phyloP scores from a whole-genome alignment of 2,329 filamentous ascomycete species.

The Neurospora sp. region DNA sequence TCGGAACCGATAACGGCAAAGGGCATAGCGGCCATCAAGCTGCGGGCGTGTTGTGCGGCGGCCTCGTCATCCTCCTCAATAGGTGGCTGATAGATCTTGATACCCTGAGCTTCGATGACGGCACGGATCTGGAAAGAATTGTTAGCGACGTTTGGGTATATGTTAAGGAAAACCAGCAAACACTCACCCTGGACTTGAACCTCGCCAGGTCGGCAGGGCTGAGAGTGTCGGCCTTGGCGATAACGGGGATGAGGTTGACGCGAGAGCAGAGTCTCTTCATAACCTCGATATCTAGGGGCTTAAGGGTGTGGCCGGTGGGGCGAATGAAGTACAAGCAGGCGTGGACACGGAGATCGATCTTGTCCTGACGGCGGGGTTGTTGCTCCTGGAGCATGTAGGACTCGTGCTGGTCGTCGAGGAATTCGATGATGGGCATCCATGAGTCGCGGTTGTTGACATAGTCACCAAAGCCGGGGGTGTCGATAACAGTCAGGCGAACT shows the following conservation, averaged over 20 bases:
- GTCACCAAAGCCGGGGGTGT: constrained; percentile 97
- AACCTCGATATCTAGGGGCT: constrained; percentile 97
- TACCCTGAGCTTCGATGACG: constrained; percentile 95
- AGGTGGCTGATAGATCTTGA: constrained; percentile 98
- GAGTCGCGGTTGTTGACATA: constrained; percentile 99
- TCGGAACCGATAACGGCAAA: constrained; percentile 98
- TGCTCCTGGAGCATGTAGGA: constrained; percentile 99
- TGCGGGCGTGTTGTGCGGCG: constrained; percentile 87
- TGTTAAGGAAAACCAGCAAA: not conserved
- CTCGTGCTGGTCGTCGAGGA: constrained; percentile 99
- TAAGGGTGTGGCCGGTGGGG: constrained; percentile 94
- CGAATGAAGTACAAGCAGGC: constrained; percentile 98
- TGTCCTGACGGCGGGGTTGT: constrained; percentile 93
- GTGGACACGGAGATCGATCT: constrained; percentile 98
- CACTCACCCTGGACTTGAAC: constrained; percentile 86
- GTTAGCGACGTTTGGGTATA: constrained; percentile 18
- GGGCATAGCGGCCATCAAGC: constrained; percentile 92
- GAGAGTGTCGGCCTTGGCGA: constrained; percentile 96
- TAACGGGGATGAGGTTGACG: constrained; percentile 96
- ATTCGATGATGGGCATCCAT: constrained; percentile 99
- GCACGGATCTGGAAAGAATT: constrained; percentile 60
- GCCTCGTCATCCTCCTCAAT: constrained; percentile 97
- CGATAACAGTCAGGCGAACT: constrained; percentile 98
- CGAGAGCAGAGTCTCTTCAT: constrained; percentile 99
- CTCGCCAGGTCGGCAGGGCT: constrained; percentile 83